phyloP scores from a whole-genome alignment of 2,329 filamentous ascomycete species.

The Penicillium brasilianum region DNA sequence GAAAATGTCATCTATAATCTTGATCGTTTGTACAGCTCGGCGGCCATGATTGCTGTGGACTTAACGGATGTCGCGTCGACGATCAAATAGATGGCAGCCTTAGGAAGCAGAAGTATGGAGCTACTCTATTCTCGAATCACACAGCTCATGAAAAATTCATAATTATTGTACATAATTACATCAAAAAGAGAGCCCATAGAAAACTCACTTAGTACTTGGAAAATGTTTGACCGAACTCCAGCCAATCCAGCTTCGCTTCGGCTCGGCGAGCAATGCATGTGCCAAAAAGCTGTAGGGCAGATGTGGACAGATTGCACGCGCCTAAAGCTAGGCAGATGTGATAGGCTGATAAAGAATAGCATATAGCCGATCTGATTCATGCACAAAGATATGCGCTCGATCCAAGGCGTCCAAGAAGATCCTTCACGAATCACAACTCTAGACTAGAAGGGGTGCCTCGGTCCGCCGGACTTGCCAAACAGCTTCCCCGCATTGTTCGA shows the following conservation, averaged over 20 bases:
- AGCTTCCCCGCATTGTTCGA: conserved; percentile 23
- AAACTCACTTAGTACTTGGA: too few relatives aligned
- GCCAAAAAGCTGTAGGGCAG: neutral
- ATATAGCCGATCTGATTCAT: conserved; percentile 6
- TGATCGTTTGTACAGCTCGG: neutral
- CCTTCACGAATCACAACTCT: neutral
- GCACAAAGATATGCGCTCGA: neutral
- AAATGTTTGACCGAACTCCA: neutral
- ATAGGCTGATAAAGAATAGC: neutral
- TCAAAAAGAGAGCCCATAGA: too few relatives aligned
- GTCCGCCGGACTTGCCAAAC: conserved; percentile 18
- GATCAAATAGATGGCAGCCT: neutral
- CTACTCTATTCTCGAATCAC: neutral
- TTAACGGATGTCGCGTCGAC: neutral
- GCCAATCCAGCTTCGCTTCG: neutral
- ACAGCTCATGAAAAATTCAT: neutral
- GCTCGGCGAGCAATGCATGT: neutral
- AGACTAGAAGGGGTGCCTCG: conserved; percentile 22
- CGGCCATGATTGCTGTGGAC: neutral
- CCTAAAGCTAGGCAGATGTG: neutral
- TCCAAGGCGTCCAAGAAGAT: neutral
- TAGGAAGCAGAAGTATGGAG: neutral
- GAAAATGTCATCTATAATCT: neutral
- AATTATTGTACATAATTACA: too few relatives aligned
- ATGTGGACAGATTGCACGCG: neutral